A percentile compares a stretch with the other conserved stretches of the same genome.
phyloP scores from a whole-genome alignment of 352 stramenopile genomes.

The Phytophthora nicotianae region DNA sequence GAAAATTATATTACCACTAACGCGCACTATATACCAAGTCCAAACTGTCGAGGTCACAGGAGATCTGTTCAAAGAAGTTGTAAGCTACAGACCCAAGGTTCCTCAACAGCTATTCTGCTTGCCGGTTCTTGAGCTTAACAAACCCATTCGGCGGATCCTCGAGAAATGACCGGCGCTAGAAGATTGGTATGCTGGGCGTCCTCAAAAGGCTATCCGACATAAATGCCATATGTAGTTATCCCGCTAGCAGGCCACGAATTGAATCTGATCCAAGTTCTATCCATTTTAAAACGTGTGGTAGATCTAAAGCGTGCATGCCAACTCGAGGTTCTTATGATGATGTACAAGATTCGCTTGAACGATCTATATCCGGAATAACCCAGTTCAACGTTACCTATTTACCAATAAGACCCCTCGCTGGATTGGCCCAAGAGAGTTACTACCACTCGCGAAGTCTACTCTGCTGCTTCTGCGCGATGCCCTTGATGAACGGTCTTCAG shows the following conservation, averaged over 20 bases:
- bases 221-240: background rate
- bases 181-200: background rate
- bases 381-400: background rate
- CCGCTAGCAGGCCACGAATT: background rate
- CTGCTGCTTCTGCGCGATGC: background rate
- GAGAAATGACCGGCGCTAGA: background rate
- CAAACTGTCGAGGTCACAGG: background rate
- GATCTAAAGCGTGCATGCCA: background rate
- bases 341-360: background rate
- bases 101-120: background rate
- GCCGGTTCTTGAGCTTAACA: background rate
- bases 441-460: background rate
- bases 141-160: background rate
- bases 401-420: background rate
- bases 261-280: background rate
- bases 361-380: background rate
- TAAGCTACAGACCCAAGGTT: background rate
- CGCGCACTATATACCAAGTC: background rate
- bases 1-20: background rate
- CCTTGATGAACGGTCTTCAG: background rate
- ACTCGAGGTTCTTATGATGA: background rate
- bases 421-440: background rate
- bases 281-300: background rate
- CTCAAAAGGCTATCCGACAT: background rate
- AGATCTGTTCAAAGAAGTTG: background rate